Percentiles rank a stretch among this genome's conserved stretches.
Conservation (phyloP, 441 rosid species). For the Capsella rubella region DNA sequence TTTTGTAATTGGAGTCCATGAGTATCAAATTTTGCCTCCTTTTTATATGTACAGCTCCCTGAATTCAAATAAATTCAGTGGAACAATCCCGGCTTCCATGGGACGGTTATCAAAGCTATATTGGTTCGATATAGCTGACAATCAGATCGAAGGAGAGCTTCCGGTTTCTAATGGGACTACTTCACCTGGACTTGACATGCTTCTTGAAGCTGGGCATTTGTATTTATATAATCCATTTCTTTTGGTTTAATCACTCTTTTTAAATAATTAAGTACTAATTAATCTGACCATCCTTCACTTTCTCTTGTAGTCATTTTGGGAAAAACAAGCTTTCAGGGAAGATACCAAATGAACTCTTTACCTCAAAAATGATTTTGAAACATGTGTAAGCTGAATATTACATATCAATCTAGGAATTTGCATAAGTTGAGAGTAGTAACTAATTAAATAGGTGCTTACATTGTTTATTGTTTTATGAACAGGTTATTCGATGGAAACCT, state of each 20-base stretch:
- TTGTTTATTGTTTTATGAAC: conserved; percentile 13
- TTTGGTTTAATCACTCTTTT: neutral
- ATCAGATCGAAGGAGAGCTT: conserved; percentile 65
- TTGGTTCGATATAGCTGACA: conserved; percentile 88
- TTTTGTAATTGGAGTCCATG: neutral
- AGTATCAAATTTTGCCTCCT: conserved; percentile 14
- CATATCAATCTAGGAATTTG: neutral
- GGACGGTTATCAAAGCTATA: conserved; percentile 66
- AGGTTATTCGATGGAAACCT: conserved; percentile 75
- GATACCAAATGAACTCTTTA: conserved; percentile 71
- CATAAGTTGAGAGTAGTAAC: neutral
- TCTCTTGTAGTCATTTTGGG: conserved; percentile 68
- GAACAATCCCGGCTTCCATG: conserved; percentile 69
- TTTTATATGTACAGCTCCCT: conserved; percentile 69
- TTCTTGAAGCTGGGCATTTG: conserved; percentile 72
- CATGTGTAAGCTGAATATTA: conserved; percentile 62
- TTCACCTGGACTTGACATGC: conserved; percentile 80
- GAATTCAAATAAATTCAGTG: conserved; percentile 69
- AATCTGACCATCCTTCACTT: neutral
- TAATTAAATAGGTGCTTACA: neutral
- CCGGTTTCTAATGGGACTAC: conserved; percentile 70
- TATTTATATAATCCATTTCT: conserved; percentile 43
- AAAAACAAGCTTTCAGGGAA: conserved; percentile 57
- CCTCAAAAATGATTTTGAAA: conserved; percentile 57
- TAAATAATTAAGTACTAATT: neutral